Evolutionary conservation across 257 asterid genomes (phyloP).

Genomic region (Solanum corneliomulleri): DNA sequence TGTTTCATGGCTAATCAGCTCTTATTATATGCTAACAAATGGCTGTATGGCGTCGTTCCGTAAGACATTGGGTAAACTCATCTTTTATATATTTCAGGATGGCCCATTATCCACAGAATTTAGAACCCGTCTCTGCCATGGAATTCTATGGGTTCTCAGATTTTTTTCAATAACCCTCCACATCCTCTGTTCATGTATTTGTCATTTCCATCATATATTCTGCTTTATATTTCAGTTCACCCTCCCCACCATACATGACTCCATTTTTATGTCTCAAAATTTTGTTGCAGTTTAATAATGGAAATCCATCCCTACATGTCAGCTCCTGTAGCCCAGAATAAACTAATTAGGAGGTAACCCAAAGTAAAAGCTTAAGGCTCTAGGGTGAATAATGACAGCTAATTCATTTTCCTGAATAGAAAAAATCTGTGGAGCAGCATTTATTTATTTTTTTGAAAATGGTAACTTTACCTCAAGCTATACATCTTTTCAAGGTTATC

Average conservation of each 20-base stretch:
- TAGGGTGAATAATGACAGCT: not conserved
- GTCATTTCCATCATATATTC: not conserved
- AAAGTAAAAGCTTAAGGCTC: not conserved
- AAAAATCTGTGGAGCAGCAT: not conserved
- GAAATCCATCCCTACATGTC: not conserved
- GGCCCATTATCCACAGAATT: not conserved
- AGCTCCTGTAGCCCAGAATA: not conserved
- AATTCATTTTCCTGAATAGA: not conserved
- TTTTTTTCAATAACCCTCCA: not conserved
- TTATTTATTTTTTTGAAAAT: too few species aligned
- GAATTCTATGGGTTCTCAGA: not conserved
- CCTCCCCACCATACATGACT: not conserved
- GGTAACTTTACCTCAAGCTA: not conserved
- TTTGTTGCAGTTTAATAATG: not conserved
- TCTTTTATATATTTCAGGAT: not conserved
- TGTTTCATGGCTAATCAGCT: not conserved
- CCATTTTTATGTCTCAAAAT: not conserved
- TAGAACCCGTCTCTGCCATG: not conserved
- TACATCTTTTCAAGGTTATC: not conserved
- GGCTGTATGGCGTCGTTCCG: not conserved
- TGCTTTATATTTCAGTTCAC: not conserved
- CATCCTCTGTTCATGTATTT: not conserved
- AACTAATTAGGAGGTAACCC: not conserved
- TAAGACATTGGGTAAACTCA: not conserved
- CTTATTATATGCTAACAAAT: not conserved